Evolutionary conservation across 164 flowering plant species (phyloP), one percentile per base, ranked within the genome.

Genomic region (Magnolia sinica): DNA sequence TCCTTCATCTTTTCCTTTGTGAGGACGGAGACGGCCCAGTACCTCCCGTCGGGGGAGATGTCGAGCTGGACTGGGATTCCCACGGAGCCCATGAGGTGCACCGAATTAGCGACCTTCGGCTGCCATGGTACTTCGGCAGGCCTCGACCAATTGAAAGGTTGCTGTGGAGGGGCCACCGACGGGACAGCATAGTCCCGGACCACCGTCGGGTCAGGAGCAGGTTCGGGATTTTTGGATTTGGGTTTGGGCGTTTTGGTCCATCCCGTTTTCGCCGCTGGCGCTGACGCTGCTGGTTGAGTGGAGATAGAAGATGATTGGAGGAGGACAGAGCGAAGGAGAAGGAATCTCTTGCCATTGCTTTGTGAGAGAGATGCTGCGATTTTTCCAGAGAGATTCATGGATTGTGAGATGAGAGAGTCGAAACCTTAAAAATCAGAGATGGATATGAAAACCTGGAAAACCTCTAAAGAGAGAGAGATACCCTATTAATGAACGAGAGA

Each of bases 111-210:
- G 3, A 87, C 89, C 80, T 85, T 87, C 0, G 85, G 73, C 74
- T 94, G 94, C 76, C 74, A 92, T 0, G 89, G 89, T 49, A 92
- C 90, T 76, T 88, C 85, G 18, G 74, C 82, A 3, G 96, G 96
- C 82, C 81, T 85, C 14, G 91, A 84, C 87, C 84, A 87, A 27
- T 73, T 63, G 8, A 24, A 8, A 7, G 61, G 24, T 3, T 9
- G 61, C 22, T 29, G 22, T 13, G 50, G 66, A 24, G 51, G 52
- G 0, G 79, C 5, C 8, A 31, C 14, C 19, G 31, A 37, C 2
- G 64, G n/a, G 7, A 8, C 23, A 13, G 61, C 3, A 23, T 63
- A 7, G 23, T n/a, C 55, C 58, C 10, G 20, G 22, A 50, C 0
- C 24, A 8, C 55, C 45, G 45, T 45, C 52, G 73, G 24, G 1